Base-by-base conservation (phyloP, 2,329 filamentous ascomycete genomes). In the Basipetospora chlamydospora region DNA sequence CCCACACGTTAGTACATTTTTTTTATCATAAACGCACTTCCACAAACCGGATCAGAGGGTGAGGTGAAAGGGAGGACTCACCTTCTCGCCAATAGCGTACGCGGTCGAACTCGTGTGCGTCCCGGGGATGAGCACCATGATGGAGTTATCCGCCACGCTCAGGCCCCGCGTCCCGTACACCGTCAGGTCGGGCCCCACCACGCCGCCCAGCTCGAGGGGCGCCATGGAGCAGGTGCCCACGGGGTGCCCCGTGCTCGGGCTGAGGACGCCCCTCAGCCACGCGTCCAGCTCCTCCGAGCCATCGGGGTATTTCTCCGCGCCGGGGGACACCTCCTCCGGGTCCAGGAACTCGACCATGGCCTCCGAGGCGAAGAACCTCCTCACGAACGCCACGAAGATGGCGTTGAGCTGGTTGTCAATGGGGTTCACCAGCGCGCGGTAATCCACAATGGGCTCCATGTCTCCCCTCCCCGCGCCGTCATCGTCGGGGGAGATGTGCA, bases 401-500 rank as follows among this genome's bases (percentile, higher is more conserved):
- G 49, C 51, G 32, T 69, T 61, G 15, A 58, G 60, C 43, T 63
- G 63, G 25, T 67, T 49, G 43, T 75, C 71, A 29, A 70, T 56
- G 8, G 69, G 65, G 43, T 70, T 57, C 17, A 58, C 61, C 41
- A 58, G 45, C 11, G 52, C 46, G 31, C 54, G 49, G 39, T 44
- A 48, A 66, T 62, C 52, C 56, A 72, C 34, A 58, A 64, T 17
- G 60, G 64, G 44, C 67, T 64, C 39, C 67, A 66, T 22, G 67
- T 60, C 4, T 56, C 56, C 42, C 10, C 25, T 10, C 3, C 28
- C 32, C 8, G 26, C 28, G 8, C 41, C 41, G 26, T 41, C 55
- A 29, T 61, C 55, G 3, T 56, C 33, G 11, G 56, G 55, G 12
- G 54, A 54, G 41, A 74, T 67, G 47, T 69, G 70, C 41, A 73